Base-by-base conservation (phyloP, 805 yeast species). In the Hanseniaspora vineae region DNA sequence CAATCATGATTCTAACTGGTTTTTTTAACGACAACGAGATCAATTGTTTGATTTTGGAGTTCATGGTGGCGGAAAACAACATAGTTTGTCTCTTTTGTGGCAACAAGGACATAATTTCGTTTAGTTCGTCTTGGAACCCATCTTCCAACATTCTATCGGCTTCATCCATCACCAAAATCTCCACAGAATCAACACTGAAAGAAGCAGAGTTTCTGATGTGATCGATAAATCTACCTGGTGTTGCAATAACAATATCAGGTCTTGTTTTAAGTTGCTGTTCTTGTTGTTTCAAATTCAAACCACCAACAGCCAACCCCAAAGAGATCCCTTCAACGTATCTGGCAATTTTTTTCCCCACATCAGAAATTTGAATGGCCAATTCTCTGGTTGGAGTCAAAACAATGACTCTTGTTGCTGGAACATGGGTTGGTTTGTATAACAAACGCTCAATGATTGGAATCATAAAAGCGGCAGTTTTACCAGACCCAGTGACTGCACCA, bases 121-220 rank as follows among this genome's bases (percentile, higher is more conserved):
- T 82, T 55, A 92, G 71, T 66, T 92, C 98, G 46, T 80, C 86
- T 66, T 89, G 96, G 77, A 92, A 92, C 60, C 99, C 99, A 67
- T 92, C 99, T 64, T 92, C 99, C 56, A 92, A 75, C 97, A 92
- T 92, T 70, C 98, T 80, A 73, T 92, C 98, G 51, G 98, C 98
- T 71, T 92, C 98, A 70, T 92, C 98, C 55, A 92, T 75, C 31
- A 92, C 94, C 57, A 92, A 71, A 47, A 92, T 84, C 68, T 92
- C 98, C 45, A 92, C 92, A 33, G 80, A 73, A 55, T 92, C 97
- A 44, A 88, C 94, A 44, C 80, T 78, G 64, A 92, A 92, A 46
- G 92, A 82, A 8, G 96, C 87, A 6, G 97, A 89, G 68, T 92
- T 92, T 61, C 97, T 75, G 49, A 92, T 78, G 67, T 92, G 99